phyloP scores from a whole-genome alignment of 139 green algal species.

The Trebouxia sp. region DNA sequence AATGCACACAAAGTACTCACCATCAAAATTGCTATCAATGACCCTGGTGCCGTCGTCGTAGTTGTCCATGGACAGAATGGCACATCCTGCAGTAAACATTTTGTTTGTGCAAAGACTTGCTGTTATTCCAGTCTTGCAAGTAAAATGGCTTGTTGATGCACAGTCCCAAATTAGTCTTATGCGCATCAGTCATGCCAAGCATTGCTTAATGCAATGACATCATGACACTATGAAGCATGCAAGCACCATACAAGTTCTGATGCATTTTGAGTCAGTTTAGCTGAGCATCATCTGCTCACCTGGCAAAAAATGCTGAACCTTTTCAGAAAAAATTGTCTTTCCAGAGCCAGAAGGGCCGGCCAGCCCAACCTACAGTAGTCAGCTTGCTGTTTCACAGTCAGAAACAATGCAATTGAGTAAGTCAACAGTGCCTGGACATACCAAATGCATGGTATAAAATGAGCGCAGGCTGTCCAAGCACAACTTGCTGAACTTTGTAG shows the following conservation, averaged over 20 bases:
- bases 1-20: conserved; percentile 40
- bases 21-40: conserved; percentile 93
- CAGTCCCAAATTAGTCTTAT: too few relatives aligned
- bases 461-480: too few relatives aligned
- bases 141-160: too few relatives aligned
- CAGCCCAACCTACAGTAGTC: conserved; percentile 73
- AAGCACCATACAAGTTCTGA: neutral
- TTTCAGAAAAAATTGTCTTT: conserved; percentile 95
- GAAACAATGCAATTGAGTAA: neutral
- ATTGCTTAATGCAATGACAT: too few relatives aligned
- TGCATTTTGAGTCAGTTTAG: neutral
- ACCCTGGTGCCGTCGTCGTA: conserved; percentile 95
- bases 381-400: neutral
- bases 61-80: conserved; percentile 94
- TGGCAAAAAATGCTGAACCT: conserved; percentile 87
- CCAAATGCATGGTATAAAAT: conserved; percentile 36
- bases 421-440: conserved; percentile 33
- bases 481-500: neutral
- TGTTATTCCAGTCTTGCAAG: too few relatives aligned
- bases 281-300: too few relatives aligned
- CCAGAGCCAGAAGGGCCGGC: conserved; percentile 90
- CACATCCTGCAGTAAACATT: conserved; percentile 59
- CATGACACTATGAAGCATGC: too few relatives aligned
- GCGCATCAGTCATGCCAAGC: too few relatives aligned
- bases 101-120: neutral